Conservation (phyloP, 2,329 filamentous ascomycete species). For the Tolypocladium guangdongense region DNA sequence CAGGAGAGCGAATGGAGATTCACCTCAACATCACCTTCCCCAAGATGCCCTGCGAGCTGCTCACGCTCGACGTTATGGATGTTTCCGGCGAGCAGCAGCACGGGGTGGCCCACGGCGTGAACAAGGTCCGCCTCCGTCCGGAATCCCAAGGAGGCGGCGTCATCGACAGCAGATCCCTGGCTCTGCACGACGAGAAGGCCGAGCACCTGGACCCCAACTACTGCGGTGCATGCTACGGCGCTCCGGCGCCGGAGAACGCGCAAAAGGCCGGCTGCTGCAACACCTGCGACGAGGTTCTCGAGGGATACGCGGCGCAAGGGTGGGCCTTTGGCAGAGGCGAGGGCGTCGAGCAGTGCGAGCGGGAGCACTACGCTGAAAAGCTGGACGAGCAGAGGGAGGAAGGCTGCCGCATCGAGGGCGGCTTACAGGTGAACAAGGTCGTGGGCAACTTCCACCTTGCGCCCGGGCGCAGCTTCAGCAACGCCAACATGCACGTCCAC, state of each 20-base stretch:
- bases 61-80: slow-evolving; percentile 98
- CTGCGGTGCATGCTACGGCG: slow-evolving; percentile 90
- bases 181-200: slow-evolving; percentile 55
- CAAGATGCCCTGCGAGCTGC: slow-evolving; percentile 81
- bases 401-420: slow-evolving; percentile 88
- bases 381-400: slow-evolving; percentile 81
- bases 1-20: slow-evolving; percentile 97
- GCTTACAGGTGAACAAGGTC: slow-evolving; percentile 93
- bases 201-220: slow-evolving; percentile 81
- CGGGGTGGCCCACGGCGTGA: slow-evolving; percentile 84
- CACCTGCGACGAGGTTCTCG: slow-evolving; percentile 91
- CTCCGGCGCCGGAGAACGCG: slow-evolving; percentile 57
- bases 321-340: slow-evolving; percentile 95
- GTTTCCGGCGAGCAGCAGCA: slow-evolving; percentile 95
- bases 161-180: slow-evolving; percentile 58
- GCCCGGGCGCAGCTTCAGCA: slow-evolving; percentile 90
- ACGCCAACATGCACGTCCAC: slow-evolving; percentile 94
- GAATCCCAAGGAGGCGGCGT: slow-evolving; percentile 62
- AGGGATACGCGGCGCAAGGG: slow-evolving; percentile 79
- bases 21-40: slow-evolving; percentile 96
- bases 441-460: slow-evolving; percentile 98
- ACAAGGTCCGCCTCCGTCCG: slow-evolving; percentile 73
- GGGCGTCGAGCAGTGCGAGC: slow-evolving; percentile 86
- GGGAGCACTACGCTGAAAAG: slow-evolving; percentile 86
- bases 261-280: slow-evolving; percentile 87